Percentiles rank a stretch among this genome's conserved stretches.
phyloP scores from a whole-genome alignment of 768 basidiomycete genomes.

The Serendipita indica region DNA sequence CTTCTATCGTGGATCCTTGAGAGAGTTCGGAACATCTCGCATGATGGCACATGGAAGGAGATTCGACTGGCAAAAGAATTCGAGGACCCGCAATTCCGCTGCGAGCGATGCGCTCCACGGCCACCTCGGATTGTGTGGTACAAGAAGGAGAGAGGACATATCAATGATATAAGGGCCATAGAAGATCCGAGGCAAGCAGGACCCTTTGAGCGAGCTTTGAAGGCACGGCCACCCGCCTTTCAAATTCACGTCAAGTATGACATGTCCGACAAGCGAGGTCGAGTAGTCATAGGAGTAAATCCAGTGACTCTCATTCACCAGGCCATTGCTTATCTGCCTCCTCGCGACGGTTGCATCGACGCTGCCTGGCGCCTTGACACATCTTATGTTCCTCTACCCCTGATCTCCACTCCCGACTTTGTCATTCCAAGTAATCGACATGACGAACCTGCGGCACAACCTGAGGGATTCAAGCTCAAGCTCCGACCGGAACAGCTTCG shows the following conservation, averaged over 20 bases:
- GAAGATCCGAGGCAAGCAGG: slow-evolving; percentile 83
- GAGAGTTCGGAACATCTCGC: slow-evolving; percentile 57
- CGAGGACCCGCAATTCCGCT: slow-evolving; percentile 28
- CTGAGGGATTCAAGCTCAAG: slow-evolving; percentile 57
- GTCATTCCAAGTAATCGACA: slow-evolving; percentile 56
- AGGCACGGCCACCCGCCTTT: slow-evolving; percentile 73
- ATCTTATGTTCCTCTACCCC: slow-evolving; percentile 52
- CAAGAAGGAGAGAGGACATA: slow-evolving; percentile 36
- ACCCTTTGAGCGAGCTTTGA: slow-evolving; percentile 75
- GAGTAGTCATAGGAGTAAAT: slow-evolving; percentile 76
- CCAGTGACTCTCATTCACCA: slow-evolving; percentile 76
- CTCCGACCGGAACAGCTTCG: slow-evolving; percentile 79
- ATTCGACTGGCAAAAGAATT: slow-evolving; percentile 31
- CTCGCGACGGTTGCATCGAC: slow-evolving; percentile 31
- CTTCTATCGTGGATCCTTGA: slow-evolving; percentile 78
- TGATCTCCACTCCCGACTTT: slow-evolving; percentile 47
- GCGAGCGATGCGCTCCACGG: slow-evolving; percentile 69
- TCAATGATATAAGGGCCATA: slow-evolving; percentile 36
- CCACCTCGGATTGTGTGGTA: slow-evolving; percentile 67
- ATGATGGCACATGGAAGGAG: slow-evolving; percentile 52
- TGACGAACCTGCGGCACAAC: slow-evolving; percentile 58
- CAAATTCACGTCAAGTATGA: slow-evolving; percentile 66
- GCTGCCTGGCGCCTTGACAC: slow-evolving; percentile 76
- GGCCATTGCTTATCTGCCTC: slow-evolving; percentile 65
- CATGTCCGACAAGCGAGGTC: slow-evolving; percentile 41